These are phyloP conservation scores for Mycotypha africana DNA, from an alignment of 371 early-diverging fungal species.

Conservation along the genomic window DNA sequence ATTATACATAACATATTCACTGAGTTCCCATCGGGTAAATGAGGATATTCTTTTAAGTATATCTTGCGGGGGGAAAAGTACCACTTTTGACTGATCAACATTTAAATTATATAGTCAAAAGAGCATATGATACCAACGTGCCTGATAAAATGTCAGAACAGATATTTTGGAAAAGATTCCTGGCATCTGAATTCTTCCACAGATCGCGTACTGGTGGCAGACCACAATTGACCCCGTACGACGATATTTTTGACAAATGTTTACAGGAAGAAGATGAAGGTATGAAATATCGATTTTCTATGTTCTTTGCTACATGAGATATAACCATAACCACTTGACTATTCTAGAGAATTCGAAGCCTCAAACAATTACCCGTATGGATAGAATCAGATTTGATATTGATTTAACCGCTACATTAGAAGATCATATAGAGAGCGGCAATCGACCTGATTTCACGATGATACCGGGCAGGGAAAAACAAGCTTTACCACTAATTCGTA, in stretches of 20 bases:
- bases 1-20: constrained; percentile 86
- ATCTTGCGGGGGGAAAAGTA: not conserved
- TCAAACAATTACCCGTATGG: constrained; percentile 46
- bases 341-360: constrained; percentile 39
- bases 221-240: constrained; percentile 55
- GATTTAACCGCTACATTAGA: constrained; percentile 78
- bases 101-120: constrained; percentile 48
- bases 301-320: too few relatives aligned
- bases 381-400: constrained; percentile 59
- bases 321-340: too few relatives aligned
- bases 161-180: constrained; percentile 86
- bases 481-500: constrained; percentile 74
- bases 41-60: not conserved
- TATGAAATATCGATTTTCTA: too few relatives aligned
- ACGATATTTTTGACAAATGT: constrained; percentile 83
- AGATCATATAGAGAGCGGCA: constrained; percentile 76
- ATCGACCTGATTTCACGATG: constrained; percentile 89
- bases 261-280: constrained; percentile 76
- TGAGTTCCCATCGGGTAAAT: constrained; percentile 80
- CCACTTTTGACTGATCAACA: not conserved
- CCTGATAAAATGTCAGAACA: constrained; percentile 80
- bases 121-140: constrained; percentile 81
- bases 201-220: constrained; percentile 63
- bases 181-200: constrained; percentile 85
- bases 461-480: constrained; percentile 61